Conservation (phyloP, 768 basidiomycete species). For the Leucocoprinus leucothites region DNA sequence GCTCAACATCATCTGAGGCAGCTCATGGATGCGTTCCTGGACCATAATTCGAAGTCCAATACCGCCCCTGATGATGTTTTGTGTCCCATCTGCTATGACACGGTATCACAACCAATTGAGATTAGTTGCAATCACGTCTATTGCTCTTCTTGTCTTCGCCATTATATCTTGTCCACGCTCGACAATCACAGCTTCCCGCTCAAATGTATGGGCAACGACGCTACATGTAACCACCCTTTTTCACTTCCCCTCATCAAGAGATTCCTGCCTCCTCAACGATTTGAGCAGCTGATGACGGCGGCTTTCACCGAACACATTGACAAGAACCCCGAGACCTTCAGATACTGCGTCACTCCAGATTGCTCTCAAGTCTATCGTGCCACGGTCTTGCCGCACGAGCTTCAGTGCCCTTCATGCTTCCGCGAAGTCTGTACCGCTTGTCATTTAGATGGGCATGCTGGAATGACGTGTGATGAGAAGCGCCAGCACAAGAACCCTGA, state of each 20-base stretch:
- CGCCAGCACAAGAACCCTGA: conserved; percentile 29
- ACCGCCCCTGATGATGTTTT: conserved; percentile 10
- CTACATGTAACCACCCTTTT: conserved; percentile 49
- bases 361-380: conserved; percentile 63
- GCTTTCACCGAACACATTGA: conserved; percentile 56
- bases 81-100: conserved; percentile 58
- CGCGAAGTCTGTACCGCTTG: conserved; percentile 45
- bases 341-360: conserved; percentile 71
- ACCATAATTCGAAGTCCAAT: background rate
- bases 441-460: conserved; percentile 46
- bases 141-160: conserved; percentile 46
- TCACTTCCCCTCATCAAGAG: conserved; percentile 49
- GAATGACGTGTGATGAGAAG: conserved; percentile 46
- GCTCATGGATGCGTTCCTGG: conserved; percentile 30
- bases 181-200: conserved; percentile 54
- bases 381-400: conserved; percentile 19
- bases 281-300: conserved; percentile 49
- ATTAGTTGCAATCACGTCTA: conserved; percentile 51
- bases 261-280: conserved; percentile 47
- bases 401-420: conserved; percentile 55
- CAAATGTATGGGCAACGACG: conserved; percentile 59
- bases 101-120: conserved; percentile 35
- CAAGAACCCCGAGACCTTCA: conserved; percentile 50
- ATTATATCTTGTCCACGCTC: conserved; percentile 40
- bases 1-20: conserved; percentile 43